A percentile compares a stretch with the other conserved stretches of the same genome.
Evolutionary conservation across 805 yeast species (phyloP).

Genomic region (Suhomyces kilbournensis): DNA sequence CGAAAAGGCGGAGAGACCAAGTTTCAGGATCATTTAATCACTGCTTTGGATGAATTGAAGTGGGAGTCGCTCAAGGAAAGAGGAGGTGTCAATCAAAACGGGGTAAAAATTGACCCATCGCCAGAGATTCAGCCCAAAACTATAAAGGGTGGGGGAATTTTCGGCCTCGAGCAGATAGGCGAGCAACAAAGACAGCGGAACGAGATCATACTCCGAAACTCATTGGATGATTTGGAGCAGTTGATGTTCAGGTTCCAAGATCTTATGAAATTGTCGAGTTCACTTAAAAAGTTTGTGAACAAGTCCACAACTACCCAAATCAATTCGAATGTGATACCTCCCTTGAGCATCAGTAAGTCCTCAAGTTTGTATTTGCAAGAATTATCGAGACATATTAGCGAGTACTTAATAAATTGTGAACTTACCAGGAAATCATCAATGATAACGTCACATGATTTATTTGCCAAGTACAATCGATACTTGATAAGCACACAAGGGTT

Average conservation of each 20-base stretch:
- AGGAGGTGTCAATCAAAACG: constrained; percentile 37
- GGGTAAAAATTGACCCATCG: constrained; percentile 21
- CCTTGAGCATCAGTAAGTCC: constrained; percentile 34
- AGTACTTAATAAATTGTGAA: constrained; percentile 47
- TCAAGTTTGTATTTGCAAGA: constrained; percentile 54
- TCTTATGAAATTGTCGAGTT: constrained; percentile 54
- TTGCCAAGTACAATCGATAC: constrained; percentile 40
- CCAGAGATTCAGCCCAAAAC: constrained; percentile 1
- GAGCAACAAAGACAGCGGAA: constrained; percentile 55
- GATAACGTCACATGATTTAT: constrained; percentile 41
- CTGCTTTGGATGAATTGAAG: constrained; percentile 42
- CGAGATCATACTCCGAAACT: constrained; percentile 58
- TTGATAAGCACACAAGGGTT: constrained; percentile 36
- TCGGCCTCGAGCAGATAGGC: constrained; percentile 60
- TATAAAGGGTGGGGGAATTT: constrained; percentile 53
- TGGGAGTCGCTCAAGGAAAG: constrained; percentile 44
- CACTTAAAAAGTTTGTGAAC: constrained; percentile 25
- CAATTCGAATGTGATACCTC: constrained; percentile 18
- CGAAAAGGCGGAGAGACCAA: constrained; percentile 65
- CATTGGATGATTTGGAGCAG: constrained; percentile 73
- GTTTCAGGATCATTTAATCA: constrained; percentile 43
- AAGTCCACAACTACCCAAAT: neutral
- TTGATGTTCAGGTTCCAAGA: constrained; percentile 78
- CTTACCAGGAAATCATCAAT: constrained; percentile 33
- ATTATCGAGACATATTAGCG: constrained; percentile 75